Conservation (phyloP, 2,329 filamentous ascomycete species). For the Byssochlamys sp. region DNA sequence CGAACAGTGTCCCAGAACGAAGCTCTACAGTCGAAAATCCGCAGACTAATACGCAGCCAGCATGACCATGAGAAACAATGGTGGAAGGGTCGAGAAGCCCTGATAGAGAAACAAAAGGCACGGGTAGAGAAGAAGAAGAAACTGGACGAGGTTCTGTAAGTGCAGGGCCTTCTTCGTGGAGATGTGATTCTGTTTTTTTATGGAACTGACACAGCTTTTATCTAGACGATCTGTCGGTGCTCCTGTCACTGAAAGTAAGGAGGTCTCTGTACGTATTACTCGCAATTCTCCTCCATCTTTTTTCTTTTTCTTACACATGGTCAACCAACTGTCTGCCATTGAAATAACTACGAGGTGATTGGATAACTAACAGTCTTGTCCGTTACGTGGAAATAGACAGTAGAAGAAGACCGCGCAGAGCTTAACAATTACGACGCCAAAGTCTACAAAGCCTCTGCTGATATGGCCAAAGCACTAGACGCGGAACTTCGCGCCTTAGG, state of each 20-base stretch:
- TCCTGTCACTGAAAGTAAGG: slow-evolving; percentile 21
- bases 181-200: not conserved
- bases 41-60: slow-evolving; percentile 53
- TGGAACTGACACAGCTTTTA: slow-evolving; percentile 3
- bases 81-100: slow-evolving; percentile 44
- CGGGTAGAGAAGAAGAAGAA: slow-evolving; percentile 45
- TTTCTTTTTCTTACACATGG: no score
- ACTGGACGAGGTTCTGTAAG: slow-evolving; percentile 47
- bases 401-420: slow-evolving; percentile 45
- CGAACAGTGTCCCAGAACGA: slow-evolving; percentile 39
- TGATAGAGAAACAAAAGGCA: slow-evolving; percentile 43
- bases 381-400: slow-evolving; percentile 23
- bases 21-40: slow-evolving; percentile 36
- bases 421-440: slow-evolving; percentile 52
- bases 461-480: slow-evolving; percentile 52
- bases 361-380: not conserved
- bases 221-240: slow-evolving; percentile 39
- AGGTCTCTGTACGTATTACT: slow-evolving; percentile 20
- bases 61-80: slow-evolving; percentile 55
- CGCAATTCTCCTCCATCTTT: not conserved
- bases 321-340: no score
- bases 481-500: slow-evolving; percentile 47
- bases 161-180: slow-evolving; percentile 4
- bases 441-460: slow-evolving; percentile 49
- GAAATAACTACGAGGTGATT: no score